phyloP scores from a whole-genome alignment of 352 stramenopile species.

The Phytophthora niederhauseri region DNA sequence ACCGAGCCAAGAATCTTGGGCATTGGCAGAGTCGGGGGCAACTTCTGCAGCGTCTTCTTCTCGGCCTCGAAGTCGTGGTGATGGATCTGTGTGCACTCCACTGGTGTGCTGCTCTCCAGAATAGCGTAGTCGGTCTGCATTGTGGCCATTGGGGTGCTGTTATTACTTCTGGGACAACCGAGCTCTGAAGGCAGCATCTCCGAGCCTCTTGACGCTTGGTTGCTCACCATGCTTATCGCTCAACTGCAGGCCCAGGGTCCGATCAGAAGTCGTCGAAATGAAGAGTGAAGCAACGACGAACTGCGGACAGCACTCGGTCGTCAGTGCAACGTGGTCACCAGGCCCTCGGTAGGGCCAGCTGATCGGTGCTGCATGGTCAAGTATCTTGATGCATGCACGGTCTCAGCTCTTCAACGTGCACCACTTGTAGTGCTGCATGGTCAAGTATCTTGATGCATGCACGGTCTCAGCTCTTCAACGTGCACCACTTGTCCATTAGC shows the following conservation, averaged over 20 bases:
- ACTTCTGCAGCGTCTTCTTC: background rate
- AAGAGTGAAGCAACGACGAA: background rate
- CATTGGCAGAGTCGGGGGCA: slow-evolving; percentile 20
- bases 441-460: background rate
- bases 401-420: background rate
- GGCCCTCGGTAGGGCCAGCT: background rate
- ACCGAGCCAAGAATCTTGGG: slow-evolving; percentile 30
- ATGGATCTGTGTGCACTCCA: slow-evolving; percentile 31
- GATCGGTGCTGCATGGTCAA: background rate
- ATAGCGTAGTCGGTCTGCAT: slow-evolving; percentile 27
- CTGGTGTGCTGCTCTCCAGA: slow-evolving; percentile 33
- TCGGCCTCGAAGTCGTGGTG: background rate
- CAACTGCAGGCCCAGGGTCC: background rate
- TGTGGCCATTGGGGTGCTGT: slow-evolving; percentile 16
- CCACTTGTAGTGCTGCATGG: background rate
- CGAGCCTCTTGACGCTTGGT: slow-evolving; percentile 3
- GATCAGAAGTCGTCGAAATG: background rate
- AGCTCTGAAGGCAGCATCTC: background rate
- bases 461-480: background rate
- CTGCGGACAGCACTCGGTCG: background rate
- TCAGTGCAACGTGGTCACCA: background rate
- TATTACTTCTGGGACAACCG: slow-evolving; percentile 7
- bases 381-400: background rate
- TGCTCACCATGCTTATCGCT: slow-evolving; percentile 18
- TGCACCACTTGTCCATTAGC: background rate